These are phyloP conservation scores for Salix viminalis DNA, from an alignment of 345 rosid species.

Conservation along the genomic window DNA sequence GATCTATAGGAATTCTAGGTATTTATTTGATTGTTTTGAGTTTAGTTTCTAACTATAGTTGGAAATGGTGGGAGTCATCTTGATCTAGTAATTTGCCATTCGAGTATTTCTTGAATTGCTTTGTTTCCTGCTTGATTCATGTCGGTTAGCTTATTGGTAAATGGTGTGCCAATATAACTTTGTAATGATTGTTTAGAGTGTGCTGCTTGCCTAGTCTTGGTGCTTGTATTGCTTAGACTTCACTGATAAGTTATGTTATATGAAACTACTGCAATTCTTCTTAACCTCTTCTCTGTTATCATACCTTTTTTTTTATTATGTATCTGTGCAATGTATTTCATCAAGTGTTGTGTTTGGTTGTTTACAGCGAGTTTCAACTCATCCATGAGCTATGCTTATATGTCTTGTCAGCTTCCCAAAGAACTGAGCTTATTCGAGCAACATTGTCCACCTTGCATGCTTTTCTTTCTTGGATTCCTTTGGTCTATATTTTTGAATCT, in stretches of 20 bases:
- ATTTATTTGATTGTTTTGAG: not conserved
- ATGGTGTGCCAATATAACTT: not conserved
- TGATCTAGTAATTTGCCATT: not conserved
- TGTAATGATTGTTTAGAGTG: not conserved
- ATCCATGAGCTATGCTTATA: conserved; percentile 96
- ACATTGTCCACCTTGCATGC: conserved; percentile 96
- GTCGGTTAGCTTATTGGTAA: not conserved
- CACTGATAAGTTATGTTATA: not conserved
- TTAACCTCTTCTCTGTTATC: not conserved
- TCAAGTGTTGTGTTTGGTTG: conserved; percentile 21
- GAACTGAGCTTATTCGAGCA: conserved; percentile 89
- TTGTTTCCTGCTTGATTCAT: not conserved
- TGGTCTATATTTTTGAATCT: conserved; percentile 99
- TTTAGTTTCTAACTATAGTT: conserved; percentile 2
- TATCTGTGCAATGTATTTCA: not conserved
- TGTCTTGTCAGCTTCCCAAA: conserved; percentile 92
- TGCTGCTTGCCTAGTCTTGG: not conserved
- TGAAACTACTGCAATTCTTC: not conserved
- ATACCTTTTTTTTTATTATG: not conserved
- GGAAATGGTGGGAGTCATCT: not conserved
- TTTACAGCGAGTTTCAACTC: conserved; percentile 93
- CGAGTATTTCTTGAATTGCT: not conserved
- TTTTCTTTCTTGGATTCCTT: conserved; percentile 97
- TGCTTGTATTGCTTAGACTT: not conserved
- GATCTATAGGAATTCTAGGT: not conserved